These are phyloP conservation scores for Paecilomyces formosus DNA, from an alignment of 2,329 filamentous ascomycete genomes.

Conservation along the genomic window DNA sequence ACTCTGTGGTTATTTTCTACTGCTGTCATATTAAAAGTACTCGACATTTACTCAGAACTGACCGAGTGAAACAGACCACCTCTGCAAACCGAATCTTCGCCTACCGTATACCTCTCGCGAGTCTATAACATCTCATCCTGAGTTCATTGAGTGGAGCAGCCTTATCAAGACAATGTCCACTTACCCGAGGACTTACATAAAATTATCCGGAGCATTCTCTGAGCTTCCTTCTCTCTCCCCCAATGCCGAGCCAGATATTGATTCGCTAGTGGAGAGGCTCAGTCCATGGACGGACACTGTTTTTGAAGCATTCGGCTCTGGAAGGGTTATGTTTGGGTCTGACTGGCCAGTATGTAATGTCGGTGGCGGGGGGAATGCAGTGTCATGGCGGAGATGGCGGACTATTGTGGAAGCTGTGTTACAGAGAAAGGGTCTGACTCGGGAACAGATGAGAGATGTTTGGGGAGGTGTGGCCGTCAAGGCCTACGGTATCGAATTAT, in stretches of 20 bases:
- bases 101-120: slow-evolving; percentile 45
- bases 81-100: slow-evolving; percentile 77
- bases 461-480: slow-evolving; percentile 66
- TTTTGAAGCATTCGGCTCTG: slow-evolving; percentile 63
- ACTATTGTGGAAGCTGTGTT: slow-evolving; percentile 62
- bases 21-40: no score
- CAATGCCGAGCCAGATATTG: slow-evolving; percentile 11
- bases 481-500: slow-evolving; percentile 50
- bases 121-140: slow-evolving; percentile 35
- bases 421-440: slow-evolving; percentile 40
- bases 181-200: slow-evolving; percentile 68
- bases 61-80: slow-evolving; percentile 56
- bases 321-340: slow-evolving; percentile 78
- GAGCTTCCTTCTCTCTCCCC: slow-evolving; percentile 55
- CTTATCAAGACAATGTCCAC: slow-evolving; percentile 61
- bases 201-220: slow-evolving; percentile 79
- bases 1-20: background rate
- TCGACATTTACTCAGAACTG: slow-evolving; percentile 5
- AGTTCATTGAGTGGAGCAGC: slow-evolving; percentile 62
- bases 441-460: slow-evolving; percentile 57
- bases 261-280: slow-evolving; percentile 48
- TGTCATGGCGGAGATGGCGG: slow-evolving; percentile 70
- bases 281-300: slow-evolving; percentile 66
- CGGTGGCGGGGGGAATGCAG: slow-evolving; percentile 46
- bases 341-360: slow-evolving; percentile 92